Percentiles rank a stretch among this genome's conserved stretches.
Conservation (phyloP, 2,329 filamentous ascomycete genomes). For the Neurospora crassa region DNA sequence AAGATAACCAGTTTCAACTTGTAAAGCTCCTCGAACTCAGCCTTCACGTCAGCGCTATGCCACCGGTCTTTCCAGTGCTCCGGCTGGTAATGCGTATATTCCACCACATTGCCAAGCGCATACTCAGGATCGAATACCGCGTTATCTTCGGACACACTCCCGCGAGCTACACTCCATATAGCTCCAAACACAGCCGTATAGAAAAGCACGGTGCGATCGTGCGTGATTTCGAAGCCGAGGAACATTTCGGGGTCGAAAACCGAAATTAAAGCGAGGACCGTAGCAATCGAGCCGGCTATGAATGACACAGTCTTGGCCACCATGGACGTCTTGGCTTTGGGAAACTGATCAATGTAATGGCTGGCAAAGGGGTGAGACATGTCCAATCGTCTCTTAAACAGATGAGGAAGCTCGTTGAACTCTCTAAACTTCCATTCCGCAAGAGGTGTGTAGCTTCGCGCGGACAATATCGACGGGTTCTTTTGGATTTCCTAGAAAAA, state of each 20-base stretch:
- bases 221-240: slow-evolving; percentile 82
- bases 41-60: slow-evolving; percentile 89
- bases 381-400: slow-evolving; percentile 81
- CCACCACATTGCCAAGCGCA: slow-evolving; percentile 77
- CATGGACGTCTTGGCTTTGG: slow-evolving; percentile 87
- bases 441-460: slow-evolving; percentile 81
- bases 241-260: slow-evolving; percentile 88
- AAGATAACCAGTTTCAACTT: slow-evolving; percentile 90
- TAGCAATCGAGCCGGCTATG: slow-evolving; percentile 74
- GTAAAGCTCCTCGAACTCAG: slow-evolving; percentile 83
- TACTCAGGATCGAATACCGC: slow-evolving; percentile 87
- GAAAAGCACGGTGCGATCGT: slow-evolving; percentile 80
- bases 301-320: slow-evolving; percentile 79
- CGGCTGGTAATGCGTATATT: slow-evolving; percentile 87
- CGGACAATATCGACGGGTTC: slow-evolving; percentile 78
- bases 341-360: slow-evolving; percentile 90
- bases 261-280: slow-evolving; percentile 74
- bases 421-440: slow-evolving; percentile 98
- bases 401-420: slow-evolving; percentile 91
- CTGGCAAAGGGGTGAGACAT: slow-evolving; percentile 94
- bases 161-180: slow-evolving; percentile 74
- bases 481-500: slow-evolving; percentile 77
- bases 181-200: slow-evolving; percentile 77
- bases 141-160: slow-evolving; percentile 79
- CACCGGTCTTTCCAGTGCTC: slow-evolving; percentile 79